Evolutionary conservation across 2,329 filamentous ascomycete species (phyloP), one percentile per base, ranked within the genome.

Genomic region (Sporothrix dimorphospora): DNA sequence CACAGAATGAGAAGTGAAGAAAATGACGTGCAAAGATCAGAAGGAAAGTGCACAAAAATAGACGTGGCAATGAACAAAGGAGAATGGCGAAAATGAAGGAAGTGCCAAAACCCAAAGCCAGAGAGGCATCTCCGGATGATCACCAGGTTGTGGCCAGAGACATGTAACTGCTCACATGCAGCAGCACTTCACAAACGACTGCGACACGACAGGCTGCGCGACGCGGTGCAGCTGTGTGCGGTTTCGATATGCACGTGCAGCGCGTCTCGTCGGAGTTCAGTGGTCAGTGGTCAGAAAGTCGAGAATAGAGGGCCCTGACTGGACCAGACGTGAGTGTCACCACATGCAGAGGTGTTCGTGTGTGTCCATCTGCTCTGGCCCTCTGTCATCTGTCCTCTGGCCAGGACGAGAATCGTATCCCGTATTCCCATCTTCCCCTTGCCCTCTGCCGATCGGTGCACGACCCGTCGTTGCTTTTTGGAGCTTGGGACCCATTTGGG

Each of bases 181-280:
- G 19, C 47, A 49, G 47, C 47, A n/a, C n/a, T 49, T 49, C 19
- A 21, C 12, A 47, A 16, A 67, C 45, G 65, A 68, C 14, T 53
- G 47, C 65, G 9, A 68, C 65, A 65, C 59, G 21, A 45, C 59
- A 65, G 59, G 59, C 38, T 42, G 57, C 38, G 57, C 34, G 34
- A 61, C 57, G 57, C 57, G 57, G 57, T 63, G 34, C 34, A 24
- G 47, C 16, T 42, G 57, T 40, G 57, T 61, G 16, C 40, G 42
- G 3, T 4, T 47, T 49, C n/a, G 45, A 30, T 7, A 65, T 65
- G 59, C 59, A 65, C 59, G 38, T 65, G 38, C 12, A 63, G 59
- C 6, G 19, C 30, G n/a, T 38, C 6, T 16, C n/a, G n/a, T n/a
- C n/a, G n/a, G n/a, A n/a, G n/a, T n/a, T n/a, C n/a, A n/a, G n/a